Base-by-base conservation (phyloP, 2,329 filamentous ascomycete genomes). In the Cercospora sojina region DNA sequence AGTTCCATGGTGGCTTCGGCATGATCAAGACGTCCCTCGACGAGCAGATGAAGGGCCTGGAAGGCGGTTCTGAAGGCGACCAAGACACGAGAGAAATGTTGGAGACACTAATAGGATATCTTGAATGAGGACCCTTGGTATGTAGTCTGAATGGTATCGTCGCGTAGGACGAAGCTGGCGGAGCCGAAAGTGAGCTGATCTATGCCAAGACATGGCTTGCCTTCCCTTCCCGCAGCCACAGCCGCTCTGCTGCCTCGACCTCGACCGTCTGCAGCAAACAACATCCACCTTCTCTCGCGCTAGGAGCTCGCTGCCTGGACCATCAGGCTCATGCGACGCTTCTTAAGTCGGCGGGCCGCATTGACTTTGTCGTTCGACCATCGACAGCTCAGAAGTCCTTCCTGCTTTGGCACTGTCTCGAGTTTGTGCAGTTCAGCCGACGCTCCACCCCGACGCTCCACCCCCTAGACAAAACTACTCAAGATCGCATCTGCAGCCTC, bases 11-110 rank as follows among this genome's bases (percentile, higher is more conserved):
- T 75, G 82, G 83, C 7, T 75, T 96, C 18, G 81, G 76, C 3
- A 82, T 88, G 16, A 79, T 98, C 23, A 87, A 84, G 71, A 79
- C 75, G 18, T 93, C 91, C 25, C 79, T 99, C 57, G 83, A 88
- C 82, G 88, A 89, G 74, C 89, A 91, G 81, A 77, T 89, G 6
- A 81, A 86, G 67, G 86, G 83, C 1, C 83, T 90, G 29, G 83
- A 84, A 62, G 83, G 83, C 6, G 82, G 83, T 59, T 81, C 82
- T 12, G 80, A 80, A 2, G 84, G 85, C n/a, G 84, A 83, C 29
- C 70, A 73, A 23, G 77, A 78, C 51, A 83, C 76, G 65, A 86
- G 84, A 71, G 89, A 91, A 66, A 91, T 91, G 87, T 78, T 92
- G 56, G 82, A 80, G 64, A 88, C 88, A 3, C 78, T 91, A 64